Percentiles rank a stretch among this genome's conserved stretches.
Evolutionary conservation across 2,329 filamentous ascomycete genomes (phyloP).

Genomic region (Colletotrichum euphorbiae): DNA sequence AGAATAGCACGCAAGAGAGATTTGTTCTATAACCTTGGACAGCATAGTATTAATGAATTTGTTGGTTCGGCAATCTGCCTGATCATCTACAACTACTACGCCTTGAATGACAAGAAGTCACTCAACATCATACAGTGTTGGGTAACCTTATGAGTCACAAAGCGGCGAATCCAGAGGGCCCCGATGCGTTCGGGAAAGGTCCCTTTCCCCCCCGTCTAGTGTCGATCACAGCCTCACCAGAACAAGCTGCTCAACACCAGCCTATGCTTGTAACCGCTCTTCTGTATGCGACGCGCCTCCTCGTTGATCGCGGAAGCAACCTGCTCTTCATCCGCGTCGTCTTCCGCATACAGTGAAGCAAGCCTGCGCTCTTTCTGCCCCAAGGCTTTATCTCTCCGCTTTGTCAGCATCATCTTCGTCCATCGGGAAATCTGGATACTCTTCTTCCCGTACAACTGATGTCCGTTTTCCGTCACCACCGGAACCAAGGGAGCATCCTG

Average conservation of each 20-base stretch:
- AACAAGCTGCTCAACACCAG: conserved; percentile 6
- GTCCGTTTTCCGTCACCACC: conserved; percentile 20
- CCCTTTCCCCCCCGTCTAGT: too few relatives aligned
- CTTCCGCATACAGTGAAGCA: neutral
- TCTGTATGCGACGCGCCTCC: neutral
- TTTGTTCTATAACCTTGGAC: too few relatives aligned
- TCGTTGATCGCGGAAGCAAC: neutral
- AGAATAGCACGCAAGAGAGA: too few relatives aligned
- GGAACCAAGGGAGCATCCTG: neutral
- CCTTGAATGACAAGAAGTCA: too few relatives aligned
- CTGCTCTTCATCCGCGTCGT: neutral
- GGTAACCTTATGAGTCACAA: too few relatives aligned
- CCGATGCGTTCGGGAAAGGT: too few relatives aligned
- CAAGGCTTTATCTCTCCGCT: conserved; percentile 18
- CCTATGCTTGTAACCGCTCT: neutral
- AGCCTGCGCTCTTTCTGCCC: conserved; percentile 14
- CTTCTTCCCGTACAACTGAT: conserved; percentile 20
- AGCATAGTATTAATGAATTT: too few relatives aligned
- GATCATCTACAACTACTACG: too few relatives aligned
- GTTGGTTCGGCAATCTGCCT: too few relatives aligned
- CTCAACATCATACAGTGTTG: too few relatives aligned
- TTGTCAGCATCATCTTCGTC: conserved; percentile 19
- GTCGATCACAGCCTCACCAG: conserved; percentile 8
- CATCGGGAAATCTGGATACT: neutral
- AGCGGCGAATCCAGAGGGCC: too few relatives aligned